Conservation (phyloP, 1,284 basidiomycete genomes). For the Schizophyllum amplum region DNA sequence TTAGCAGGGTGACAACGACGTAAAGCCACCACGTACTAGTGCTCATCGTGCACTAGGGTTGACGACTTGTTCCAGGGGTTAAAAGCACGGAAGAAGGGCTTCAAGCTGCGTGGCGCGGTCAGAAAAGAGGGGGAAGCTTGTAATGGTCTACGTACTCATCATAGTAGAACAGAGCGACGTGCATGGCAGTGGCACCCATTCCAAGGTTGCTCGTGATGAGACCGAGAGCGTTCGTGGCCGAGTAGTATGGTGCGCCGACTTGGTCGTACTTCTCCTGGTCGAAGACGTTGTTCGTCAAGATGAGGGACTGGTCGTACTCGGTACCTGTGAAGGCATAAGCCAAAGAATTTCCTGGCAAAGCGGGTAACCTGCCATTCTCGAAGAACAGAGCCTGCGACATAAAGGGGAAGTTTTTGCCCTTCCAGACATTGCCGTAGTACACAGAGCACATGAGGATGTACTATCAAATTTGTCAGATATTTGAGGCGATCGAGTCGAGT, state of each 20-base stretch:
- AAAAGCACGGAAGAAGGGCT: conserved; percentile 8
- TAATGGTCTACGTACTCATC: no score
- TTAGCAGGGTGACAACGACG: no score
- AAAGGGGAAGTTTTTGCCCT: conserved; percentile 13
- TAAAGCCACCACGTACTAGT: conserved; percentile 10
- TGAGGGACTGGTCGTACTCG: conserved; percentile 10
- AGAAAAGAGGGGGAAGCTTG: no score
- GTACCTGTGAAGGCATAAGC: no score
- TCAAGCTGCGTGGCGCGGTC: no score
- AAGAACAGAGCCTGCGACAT: conserved; percentile 10
- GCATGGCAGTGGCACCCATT: conserved; percentile 13
- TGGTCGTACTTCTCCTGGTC: conserved; percentile 10
- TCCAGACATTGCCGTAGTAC: conserved; percentile 15
- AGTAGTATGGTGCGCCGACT: conserved; percentile 12
- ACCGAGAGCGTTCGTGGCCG: conserved; percentile 11
- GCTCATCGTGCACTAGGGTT: conserved; percentile 12
- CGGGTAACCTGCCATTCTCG: conserved; percentile 6
- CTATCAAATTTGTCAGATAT: background rate
- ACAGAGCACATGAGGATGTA: conserved; percentile 12
- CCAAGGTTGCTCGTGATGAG: conserved; percentile 12
- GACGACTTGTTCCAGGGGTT: conserved; percentile 13
- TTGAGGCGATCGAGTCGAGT: no score
- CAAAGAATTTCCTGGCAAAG: no score
- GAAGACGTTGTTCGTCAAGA: conserved; percentile 11
- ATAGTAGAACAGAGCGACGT: conserved; percentile 10